Evolutionary conservation across 139 green algal genomes (phyloP).

Genomic region (Parachlorella kessleri): DNA sequence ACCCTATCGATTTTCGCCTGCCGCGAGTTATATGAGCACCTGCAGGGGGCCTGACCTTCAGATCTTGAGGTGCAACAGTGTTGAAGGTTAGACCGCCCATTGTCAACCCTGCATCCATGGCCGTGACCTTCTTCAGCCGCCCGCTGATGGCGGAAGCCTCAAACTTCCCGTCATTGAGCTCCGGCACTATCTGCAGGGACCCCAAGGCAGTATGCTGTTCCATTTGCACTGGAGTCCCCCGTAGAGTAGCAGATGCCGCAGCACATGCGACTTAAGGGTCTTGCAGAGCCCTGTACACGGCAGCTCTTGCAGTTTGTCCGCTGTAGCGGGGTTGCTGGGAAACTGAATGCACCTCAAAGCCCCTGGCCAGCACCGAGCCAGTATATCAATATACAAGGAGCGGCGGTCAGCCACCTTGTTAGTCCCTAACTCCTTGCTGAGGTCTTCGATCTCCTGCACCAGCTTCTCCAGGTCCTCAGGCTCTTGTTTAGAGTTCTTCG

Average conservation of each 20-base stretch:
- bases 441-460: background rate
- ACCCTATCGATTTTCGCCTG: too few relatives aligned
- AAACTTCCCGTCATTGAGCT: slow-evolving; percentile 8
- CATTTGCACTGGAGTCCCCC: too few relatives aligned
- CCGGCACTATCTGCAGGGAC: background rate
- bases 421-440: background rate
- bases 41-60: slow-evolving; percentile 1
- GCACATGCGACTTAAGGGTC: background rate
- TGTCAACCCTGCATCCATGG: background rate
- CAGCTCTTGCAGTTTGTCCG: background rate
- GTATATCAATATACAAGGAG: background rate
- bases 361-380: background rate
- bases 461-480: background rate
- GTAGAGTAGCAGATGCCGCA: too few relatives aligned
- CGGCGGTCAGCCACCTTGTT: slow-evolving; percentile 7
- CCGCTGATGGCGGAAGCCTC: background rate
- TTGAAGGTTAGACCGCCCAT: slow-evolving; percentile 8
- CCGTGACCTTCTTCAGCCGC: slow-evolving; percentile 17
- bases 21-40: too few relatives aligned
- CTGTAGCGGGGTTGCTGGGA: too few relatives aligned
- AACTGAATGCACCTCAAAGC: background rate
- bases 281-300: background rate
- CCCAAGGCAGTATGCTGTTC: too few relatives aligned
- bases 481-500: too few relatives aligned
- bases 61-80: background rate